phyloP scores from a whole-genome alignment of 2,329 filamentous ascomycete species.

The Fusarium longipes region DNA sequence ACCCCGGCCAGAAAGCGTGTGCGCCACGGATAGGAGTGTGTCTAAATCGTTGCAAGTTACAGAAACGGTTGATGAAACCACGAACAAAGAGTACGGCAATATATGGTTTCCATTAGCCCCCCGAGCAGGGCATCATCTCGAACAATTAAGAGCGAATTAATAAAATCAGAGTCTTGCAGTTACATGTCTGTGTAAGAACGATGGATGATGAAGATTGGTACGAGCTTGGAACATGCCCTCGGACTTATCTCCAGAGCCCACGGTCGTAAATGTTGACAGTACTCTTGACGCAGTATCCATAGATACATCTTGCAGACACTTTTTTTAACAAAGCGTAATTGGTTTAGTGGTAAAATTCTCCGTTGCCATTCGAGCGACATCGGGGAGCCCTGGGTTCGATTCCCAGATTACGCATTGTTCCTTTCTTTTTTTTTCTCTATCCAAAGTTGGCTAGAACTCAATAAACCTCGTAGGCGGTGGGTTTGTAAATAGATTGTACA shows the following conservation, averaged over 20 bases:
- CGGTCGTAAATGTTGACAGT: neutral
- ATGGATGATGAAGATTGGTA: neutral
- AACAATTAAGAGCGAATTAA: neutral
- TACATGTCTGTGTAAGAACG: neutral
- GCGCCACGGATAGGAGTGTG: neutral
- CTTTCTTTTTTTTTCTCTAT: too few species aligned
- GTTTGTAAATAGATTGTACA: too few species aligned
- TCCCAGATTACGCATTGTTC: neutral
- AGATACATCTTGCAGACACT: fast-evolving
- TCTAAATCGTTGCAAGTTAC: neutral
- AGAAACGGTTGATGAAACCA: too few species aligned
- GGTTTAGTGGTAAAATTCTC: slow-evolving; percentile 13
- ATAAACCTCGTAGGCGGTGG: too few species aligned
- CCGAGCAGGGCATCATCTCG: neutral
- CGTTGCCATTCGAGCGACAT: neutral
- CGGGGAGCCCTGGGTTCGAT: slow-evolving; percentile 8
- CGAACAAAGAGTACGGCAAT: neutral
- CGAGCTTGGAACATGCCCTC: neutral
- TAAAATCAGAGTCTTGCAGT: neutral
- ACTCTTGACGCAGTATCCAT: neutral
- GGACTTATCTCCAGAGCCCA: neutral
- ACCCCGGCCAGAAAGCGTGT: neutral
- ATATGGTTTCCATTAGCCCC: too few species aligned
- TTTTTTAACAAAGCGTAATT: neutral
- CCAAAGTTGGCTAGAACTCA: too few species aligned